These are phyloP conservation scores for Cerrena zonata DNA, from an alignment of 1,284 basidiomycete genomes.

Conservation along the genomic window DNA sequence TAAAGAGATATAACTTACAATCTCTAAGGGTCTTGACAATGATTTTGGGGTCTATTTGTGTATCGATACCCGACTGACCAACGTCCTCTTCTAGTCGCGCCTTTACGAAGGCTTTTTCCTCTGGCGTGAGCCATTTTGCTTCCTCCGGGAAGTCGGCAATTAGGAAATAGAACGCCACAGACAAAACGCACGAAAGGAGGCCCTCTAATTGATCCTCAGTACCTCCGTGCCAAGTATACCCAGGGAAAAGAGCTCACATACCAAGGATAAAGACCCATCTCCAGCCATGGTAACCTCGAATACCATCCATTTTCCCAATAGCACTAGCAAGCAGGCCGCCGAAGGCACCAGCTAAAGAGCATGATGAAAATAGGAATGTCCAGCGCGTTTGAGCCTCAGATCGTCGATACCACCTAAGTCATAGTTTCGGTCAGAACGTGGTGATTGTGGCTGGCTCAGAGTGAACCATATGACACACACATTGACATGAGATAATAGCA, in stretches of 20 bases:
- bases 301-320: slow-evolving; percentile 21
- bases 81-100: slow-evolving; percentile 27
- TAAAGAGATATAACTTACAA: slow-evolving; percentile 15
- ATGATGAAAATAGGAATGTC: slow-evolving; percentile 22
- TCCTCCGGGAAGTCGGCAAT: slow-evolving; percentile 30
- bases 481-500: slow-evolving; percentile 23
- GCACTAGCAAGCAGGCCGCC: slow-evolving; percentile 18
- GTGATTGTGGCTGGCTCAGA: slow-evolving; percentile 3
- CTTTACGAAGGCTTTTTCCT: slow-evolving; percentile 28
- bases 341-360: slow-evolving; percentile 19
- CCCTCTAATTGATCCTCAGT: slow-evolving; percentile 19
- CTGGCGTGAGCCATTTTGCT: slow-evolving; percentile 22
- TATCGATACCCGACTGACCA: slow-evolving; percentile 21
- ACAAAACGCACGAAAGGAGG: slow-evolving; percentile 26
- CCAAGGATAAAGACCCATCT: slow-evolving; percentile 33
- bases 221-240: background rate
- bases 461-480: too few relatives aligned
- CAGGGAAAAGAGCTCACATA: slow-evolving; percentile 8
- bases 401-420: slow-evolving; percentile 23
- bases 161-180: slow-evolving; percentile 26
- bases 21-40: slow-evolving; percentile 22
- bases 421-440: background rate
- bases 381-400: slow-evolving; percentile 25
- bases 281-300: slow-evolving; percentile 16
- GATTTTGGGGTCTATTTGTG: slow-evolving; percentile 17